phyloP scores from a whole-genome alignment of 495 filamentous ascomycete species.

The Neurospora sp. region DNA sequence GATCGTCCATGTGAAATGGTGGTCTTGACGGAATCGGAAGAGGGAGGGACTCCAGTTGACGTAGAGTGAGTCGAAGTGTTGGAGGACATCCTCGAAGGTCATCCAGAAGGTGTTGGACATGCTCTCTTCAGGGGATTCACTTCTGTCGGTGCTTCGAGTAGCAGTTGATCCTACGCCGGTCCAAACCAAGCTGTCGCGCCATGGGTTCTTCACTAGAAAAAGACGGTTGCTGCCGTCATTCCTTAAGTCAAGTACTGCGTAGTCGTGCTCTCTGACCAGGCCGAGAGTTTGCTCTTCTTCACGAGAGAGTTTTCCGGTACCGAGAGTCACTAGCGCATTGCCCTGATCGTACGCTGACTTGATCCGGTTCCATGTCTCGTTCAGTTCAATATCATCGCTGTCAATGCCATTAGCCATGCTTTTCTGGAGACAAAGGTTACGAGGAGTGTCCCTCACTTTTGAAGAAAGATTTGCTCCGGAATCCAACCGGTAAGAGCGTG shows the following conservation, averaged over 20 bases:
- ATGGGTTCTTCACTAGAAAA: slow-evolving; percentile 89
- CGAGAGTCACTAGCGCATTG: slow-evolving; percentile 80
- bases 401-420: slow-evolving; percentile 7
- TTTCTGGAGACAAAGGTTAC: not conserved
- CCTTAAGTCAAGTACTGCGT: slow-evolving; percentile 77
- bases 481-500: slow-evolving; percentile 92
- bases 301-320: slow-evolving; percentile 68
- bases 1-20: slow-evolving; percentile 84
- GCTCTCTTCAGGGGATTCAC: slow-evolving; percentile 6
- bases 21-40: slow-evolving; percentile 71
- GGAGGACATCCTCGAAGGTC: slow-evolving; percentile 68
- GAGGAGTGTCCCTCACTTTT: slow-evolving; percentile 37
- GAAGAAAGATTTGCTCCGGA: slow-evolving; percentile 87
- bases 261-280: slow-evolving; percentile 82
- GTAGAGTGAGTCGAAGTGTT: slow-evolving; percentile 90
- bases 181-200: slow-evolving; percentile 73
- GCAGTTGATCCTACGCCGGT: slow-evolving; percentile 27
- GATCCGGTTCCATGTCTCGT: slow-evolving; percentile 69
- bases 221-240: slow-evolving; percentile 46
- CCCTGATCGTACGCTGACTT: slow-evolving; percentile 62
- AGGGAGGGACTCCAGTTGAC: slow-evolving; percentile 92
- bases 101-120: slow-evolving; percentile 84
- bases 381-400: slow-evolving; percentile 59
- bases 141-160: slow-evolving; percentile 9
- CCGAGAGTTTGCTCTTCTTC: slow-evolving; percentile 72